These are phyloP conservation scores for Candida parachauliodes DNA, from an alignment of 805 yeast species.

Conservation along the genomic window DNA sequence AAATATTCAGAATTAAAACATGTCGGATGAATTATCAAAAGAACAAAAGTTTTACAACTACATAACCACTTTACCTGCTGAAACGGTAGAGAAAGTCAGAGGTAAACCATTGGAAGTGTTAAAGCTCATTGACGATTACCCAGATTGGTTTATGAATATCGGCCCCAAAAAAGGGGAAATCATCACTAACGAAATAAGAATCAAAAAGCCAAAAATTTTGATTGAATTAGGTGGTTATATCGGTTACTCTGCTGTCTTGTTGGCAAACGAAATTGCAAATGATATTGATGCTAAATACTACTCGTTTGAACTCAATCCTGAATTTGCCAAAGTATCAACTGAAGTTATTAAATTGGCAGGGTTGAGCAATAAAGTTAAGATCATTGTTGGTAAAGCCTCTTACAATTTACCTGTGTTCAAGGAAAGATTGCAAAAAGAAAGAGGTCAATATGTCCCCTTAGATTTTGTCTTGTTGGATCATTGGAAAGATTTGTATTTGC, in stretches of 20 bases:
- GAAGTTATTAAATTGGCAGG: conserved; percentile 32
- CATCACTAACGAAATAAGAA: conserved; percentile 20
- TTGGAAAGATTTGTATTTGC: conserved; percentile 32
- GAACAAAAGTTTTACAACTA: conserved; percentile 24
- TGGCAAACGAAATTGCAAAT: conserved; percentile 22
- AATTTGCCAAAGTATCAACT: conserved; percentile 28
- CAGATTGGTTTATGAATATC: conserved; percentile 26
- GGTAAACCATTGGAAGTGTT: conserved; percentile 32
- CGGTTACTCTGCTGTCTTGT: conserved; percentile 36
- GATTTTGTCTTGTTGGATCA: conserved; percentile 43
- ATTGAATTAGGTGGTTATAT: conserved; percentile 32
- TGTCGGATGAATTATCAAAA: conserved; percentile 12
- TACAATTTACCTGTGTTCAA: conserved; percentile 24
- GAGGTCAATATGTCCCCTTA: conserved; percentile 15
- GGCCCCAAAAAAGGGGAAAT: conserved; percentile 28
- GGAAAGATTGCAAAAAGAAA: conserved; percentile 9
- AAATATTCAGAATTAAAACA: too few species aligned
- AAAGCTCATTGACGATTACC: conserved; percentile 25
- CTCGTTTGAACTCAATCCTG: conserved; percentile 29
- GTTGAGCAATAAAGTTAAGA: conserved; percentile 23
- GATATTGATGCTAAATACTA: conserved; percentile 26
- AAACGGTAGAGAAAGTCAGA: conserved; percentile 17
- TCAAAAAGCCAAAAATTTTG: conserved; percentile 22
- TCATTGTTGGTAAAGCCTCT: conserved; percentile 31
- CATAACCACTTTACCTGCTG: conserved; percentile 20